Evolutionary conservation across 108 stramenopile species (phyloP), one percentile per base, ranked within the genome.

Genomic region (Nitzschia sp.): DNA sequence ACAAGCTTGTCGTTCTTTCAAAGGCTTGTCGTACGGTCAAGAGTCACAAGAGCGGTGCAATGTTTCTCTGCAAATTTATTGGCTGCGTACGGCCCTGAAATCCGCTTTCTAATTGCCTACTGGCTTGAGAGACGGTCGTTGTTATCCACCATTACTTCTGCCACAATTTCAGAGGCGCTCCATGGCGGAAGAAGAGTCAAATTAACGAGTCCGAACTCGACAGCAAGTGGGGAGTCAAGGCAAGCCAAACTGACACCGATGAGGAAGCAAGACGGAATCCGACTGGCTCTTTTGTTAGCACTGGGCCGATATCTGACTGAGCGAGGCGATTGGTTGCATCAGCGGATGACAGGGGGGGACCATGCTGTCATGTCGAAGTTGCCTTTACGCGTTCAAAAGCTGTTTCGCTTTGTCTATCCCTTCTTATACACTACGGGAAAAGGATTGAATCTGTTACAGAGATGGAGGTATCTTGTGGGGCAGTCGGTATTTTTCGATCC

Each of bases 381-480:
- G 33, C 8, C 18, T 13, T 21, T 5, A 26, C 28, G 19, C 5
- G 0, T 67, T 1, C 31, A 55, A 59, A 51, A 67, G 32, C 25
- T 71, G 9, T 76, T 86, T 47, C 24, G 79, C 8, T 33, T 65
- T 24, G 24, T 85, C 25, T 88, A 87, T 65, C 92, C 92, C 5
- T 85, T 75, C 33, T 23, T 87, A 62, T 85, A 83, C 32, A 71
- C 82, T 61, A 70, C 76, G 0, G 75, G 77, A 26, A 77, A 87
- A 38, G 82, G 82, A 17, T 64, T 74, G 0, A 70, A 78, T 31
- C 71, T 87, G 45, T 34, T 81, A 11, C 87, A 85, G 53, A 84
- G 85, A 64, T 91, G 82, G 77, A 70, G 72, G 65, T 94, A 85
- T 59, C 59, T 94, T 31, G 27, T 91, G 63, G 93, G 88, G 55